Base-by-base conservation (phyloP, 2,329 filamentous ascomycete genomes). In the Dendryphion nanum region DNA sequence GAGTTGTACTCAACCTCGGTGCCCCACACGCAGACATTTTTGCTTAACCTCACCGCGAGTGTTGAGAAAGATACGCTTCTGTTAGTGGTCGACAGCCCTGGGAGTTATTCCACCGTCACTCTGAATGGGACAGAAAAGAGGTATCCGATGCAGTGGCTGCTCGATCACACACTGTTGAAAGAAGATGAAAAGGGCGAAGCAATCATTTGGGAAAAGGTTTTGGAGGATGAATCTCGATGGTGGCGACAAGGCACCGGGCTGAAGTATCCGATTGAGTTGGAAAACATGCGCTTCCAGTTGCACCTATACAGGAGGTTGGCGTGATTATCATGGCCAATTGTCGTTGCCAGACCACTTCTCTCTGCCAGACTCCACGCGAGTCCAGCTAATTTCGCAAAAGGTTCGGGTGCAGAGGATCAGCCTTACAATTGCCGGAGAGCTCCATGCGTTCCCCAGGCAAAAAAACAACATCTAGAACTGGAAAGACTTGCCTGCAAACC, bases 231-330 rank as follows among this genome's bases (percentile, higher is more conserved):
- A 33, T 89, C 86, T 3, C 70, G 79, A 38, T 97, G 91, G 91
- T 96, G 91, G 67, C 79, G 91, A 30, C 68, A 95, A 23, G 60
- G 64, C 6, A 53, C 59, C n/a, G 59, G 50, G 13, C 66, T 96
- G 48, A 72, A 75, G 28, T 97, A 96, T 68, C 85, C 89, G 6
- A 89, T 96, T 53, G 77, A 82, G 35, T 68, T 97, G 59, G 91
- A 97, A 70, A 88, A 96, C 61, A 95, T 96, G 90, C 81, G 90
- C 32, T 95, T 91, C 66, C 91, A 97, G 66, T 74, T 95, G 53
- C 89, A 96, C 70, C 61, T 96, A 13, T 97, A 95, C 37, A 46
- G 38, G 15, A 35, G 52, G 16, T 14, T 33, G 17, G 15, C 16
- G 8, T 30, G 16, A 42, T n/a, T n/a, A n/a, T n/a, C n/a, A n/a